Base-by-base conservation (phyloP, 106 monocot genomes). In the Acorus gramineus region DNA sequence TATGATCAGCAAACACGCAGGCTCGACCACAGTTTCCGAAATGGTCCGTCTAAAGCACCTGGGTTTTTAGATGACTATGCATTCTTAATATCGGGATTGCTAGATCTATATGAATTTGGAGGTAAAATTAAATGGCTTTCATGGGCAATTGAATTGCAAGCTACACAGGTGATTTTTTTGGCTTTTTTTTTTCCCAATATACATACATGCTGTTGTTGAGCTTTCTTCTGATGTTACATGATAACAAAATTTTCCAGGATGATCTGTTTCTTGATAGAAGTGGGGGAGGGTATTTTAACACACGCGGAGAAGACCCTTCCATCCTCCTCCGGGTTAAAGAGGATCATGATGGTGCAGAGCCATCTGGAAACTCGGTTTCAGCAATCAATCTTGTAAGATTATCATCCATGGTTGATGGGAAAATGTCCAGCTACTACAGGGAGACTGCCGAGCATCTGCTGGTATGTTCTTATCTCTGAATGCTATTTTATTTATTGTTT, bases 1-100 rank as follows among this genome's bases (percentile, higher is more conserved):
- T 94, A 86, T 71, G 76, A 90, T 56, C 63, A 46, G 49, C 57
- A 72, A 11, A 73, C 77, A 66, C 66, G 76, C 11, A 76, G 84
- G 63, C 71, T 94, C 48, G 62, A 71, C 44, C 94, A 90, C 62
- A 84, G 94, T 51, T 94, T 81, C 60, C 65, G 94, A 67, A 90
- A 90, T 78, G 94, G 89, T 12, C 94, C 94, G 63, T 89, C 94
- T 63, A 94, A 79, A 76, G 90, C 86, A 70, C 89, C 94, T 64
- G 94, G 94, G n/a, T 94, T 94, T 65, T 76, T 94, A 12, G 94
- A 94, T 74, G 94, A 94, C 76, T 90, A 94, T 71, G 94, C 94
- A 10, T 94, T 94, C 61, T 71, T 94, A 11, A 94, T 94, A 45
- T 77, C 77, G n/a, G 89, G 86, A 4, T 78, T 94, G 68, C 71